phyloP scores from a whole-genome alignment of 139 green algal genomes.

The Diplosphaera chodatii region DNA sequence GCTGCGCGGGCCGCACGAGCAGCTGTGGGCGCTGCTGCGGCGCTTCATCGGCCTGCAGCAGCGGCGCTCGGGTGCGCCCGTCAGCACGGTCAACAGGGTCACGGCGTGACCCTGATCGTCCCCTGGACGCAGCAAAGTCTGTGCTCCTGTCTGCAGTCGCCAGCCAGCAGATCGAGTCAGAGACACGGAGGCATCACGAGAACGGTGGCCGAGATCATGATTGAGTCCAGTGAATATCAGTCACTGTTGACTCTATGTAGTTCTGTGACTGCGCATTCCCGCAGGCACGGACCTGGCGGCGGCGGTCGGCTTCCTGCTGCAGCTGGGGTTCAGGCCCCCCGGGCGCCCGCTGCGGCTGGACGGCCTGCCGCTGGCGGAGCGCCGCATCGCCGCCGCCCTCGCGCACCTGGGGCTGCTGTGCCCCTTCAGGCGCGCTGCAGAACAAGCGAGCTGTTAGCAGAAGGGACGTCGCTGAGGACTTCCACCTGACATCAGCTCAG shows the following conservation, averaged over 20 bases:
- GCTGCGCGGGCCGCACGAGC: constrained; percentile 58
- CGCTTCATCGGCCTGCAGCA: constrained; percentile 64
- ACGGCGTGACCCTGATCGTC: not conserved
- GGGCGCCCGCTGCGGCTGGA: constrained; percentile 35
- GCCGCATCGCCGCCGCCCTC: constrained; percentile 62
- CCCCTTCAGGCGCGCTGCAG: too few relatives aligned
- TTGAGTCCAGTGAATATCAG: not conserved
- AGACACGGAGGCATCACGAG: too few relatives aligned
- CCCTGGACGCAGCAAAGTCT: too few relatives aligned
- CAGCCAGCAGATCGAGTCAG: too few relatives aligned
- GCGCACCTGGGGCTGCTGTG: constrained; percentile 71
- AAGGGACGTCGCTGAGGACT: not conserved
- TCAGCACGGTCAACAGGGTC: not conserved
- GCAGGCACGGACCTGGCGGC: constrained; percentile 38
- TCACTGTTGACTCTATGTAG: not conserved
- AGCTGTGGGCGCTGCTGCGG: constrained; percentile 77
- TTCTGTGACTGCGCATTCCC: not conserved
- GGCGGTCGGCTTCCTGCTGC: constrained; percentile 74
- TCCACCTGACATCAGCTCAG: not conserved
- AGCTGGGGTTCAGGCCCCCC: constrained; percentile 70
- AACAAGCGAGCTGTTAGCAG: too few relatives aligned
- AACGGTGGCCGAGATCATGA: too few relatives aligned
- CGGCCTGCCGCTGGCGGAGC: constrained; percentile 27
- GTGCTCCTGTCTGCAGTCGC: too few relatives aligned
- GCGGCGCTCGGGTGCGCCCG: constrained; percentile 4